Conservation (phyloP, 495 filamentous ascomycete genomes). For the Penicillium lividum region DNA sequence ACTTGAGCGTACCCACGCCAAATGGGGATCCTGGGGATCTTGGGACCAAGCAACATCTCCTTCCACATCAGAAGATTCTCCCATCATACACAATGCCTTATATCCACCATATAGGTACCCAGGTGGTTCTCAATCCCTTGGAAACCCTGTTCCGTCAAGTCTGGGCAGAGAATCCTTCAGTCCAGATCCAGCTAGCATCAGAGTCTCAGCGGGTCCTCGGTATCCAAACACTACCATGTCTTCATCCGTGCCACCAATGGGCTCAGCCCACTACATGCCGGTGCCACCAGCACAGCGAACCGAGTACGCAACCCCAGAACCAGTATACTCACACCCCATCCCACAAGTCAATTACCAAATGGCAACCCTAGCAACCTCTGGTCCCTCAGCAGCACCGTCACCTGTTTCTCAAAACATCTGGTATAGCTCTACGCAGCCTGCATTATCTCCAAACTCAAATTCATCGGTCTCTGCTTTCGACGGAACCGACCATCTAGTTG, state of each 20-base stretch:
- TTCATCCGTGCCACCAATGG: slow-evolving; percentile 28
- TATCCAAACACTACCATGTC: slow-evolving; percentile 17
- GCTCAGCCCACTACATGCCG: slow-evolving; percentile 19
- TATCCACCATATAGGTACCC: neutral
- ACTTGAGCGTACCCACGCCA: slow-evolving; percentile 62
- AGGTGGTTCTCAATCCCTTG: slow-evolving; percentile 10
- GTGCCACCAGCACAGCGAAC: slow-evolving; percentile 23
- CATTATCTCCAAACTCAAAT: slow-evolving; percentile 24
- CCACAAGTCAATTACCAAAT: slow-evolving; percentile 26
- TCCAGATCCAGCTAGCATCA: slow-evolving; percentile 11
- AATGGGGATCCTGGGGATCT: slow-evolving; percentile 53
- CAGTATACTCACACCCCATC: slow-evolving; percentile 38
- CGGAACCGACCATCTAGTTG: slow-evolving; percentile 49
- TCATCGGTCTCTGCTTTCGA: slow-evolving; percentile 45
- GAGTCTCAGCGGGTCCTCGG: slow-evolving; percentile 16
- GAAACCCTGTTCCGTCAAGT: slow-evolving; percentile 7
- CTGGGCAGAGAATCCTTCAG: slow-evolving; percentile 19
- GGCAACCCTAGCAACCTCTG: slow-evolving; percentile 16
- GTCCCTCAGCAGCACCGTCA: slow-evolving; percentile 13
- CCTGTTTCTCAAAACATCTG: slow-evolving; percentile 21
- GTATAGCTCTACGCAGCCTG: slow-evolving; percentile 28
- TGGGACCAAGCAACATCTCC: slow-evolving; percentile 45
- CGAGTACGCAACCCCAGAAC: slow-evolving; percentile 34
- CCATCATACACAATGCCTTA: slow-evolving; percentile 6
- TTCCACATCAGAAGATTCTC: slow-evolving; percentile 34